Evolutionary conservation across 2,329 filamentous ascomycete genomes (phyloP).

Genomic region (Colletotrichum liaoningense): DNA sequence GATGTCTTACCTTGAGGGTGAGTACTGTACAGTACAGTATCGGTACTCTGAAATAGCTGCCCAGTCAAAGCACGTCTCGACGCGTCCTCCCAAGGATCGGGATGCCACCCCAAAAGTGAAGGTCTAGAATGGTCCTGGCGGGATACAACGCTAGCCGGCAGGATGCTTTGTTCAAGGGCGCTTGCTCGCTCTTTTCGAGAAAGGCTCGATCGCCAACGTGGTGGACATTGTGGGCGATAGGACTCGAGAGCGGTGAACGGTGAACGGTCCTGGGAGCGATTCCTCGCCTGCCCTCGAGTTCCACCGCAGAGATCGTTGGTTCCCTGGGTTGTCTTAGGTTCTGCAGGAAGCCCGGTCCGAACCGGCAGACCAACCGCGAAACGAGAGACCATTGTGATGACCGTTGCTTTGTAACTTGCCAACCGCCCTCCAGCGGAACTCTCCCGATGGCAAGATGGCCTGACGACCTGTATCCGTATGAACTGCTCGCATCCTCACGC

Average conservation of each 20-base stretch:
- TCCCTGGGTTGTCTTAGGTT: background rate
- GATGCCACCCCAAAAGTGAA: background rate
- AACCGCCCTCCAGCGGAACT: background rate
- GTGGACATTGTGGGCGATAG: background rate
- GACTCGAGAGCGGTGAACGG: background rate
- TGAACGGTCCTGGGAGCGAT: background rate
- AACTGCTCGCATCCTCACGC: background rate
- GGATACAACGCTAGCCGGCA: slow-evolving; percentile 22
- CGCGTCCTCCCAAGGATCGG: background rate
- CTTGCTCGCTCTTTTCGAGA: background rate
- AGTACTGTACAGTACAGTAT: no score
- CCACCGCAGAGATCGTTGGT: slow-evolving; percentile 11
- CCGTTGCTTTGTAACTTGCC: background rate
- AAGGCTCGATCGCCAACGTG: background rate
- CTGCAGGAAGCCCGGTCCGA: slow-evolving; percentile 21
- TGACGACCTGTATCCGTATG: background rate
- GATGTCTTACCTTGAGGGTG: background rate
- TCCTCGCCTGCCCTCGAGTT: background rate
- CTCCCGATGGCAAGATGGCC: background rate
- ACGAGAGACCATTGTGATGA: background rate
- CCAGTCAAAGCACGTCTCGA: background rate
- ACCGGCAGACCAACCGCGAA: slow-evolving; percentile 1
- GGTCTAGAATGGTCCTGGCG: background rate
- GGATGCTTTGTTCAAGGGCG: background rate
- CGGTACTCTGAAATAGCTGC: background rate